Conservation (phyloP, 2,329 filamentous ascomycete genomes). For the Pseudogymnoascus sp. region DNA sequence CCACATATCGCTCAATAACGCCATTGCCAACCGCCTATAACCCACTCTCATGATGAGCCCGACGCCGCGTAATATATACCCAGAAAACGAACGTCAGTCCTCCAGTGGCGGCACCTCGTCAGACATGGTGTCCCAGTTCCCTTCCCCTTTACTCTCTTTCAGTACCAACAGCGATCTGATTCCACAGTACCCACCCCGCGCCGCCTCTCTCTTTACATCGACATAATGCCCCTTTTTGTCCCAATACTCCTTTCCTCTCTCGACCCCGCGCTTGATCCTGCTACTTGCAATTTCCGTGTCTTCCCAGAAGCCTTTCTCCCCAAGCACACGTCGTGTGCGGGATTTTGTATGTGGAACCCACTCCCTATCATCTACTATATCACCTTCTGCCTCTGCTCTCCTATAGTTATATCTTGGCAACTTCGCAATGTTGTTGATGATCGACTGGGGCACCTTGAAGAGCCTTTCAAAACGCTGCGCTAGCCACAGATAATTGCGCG, state of each 20-base stretch:
- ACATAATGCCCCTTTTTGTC: conserved; percentile 30
- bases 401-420: conserved; percentile 55
- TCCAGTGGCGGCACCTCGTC: conserved; percentile 23
- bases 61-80: neutral
- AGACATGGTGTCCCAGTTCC: conserved; percentile 28
- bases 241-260: conserved; percentile 19
- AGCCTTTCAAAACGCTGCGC: conserved; percentile 59
- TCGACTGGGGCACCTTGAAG: conserved; percentile 48
- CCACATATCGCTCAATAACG: neutral
- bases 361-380: conserved; percentile 42
- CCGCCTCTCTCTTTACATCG: conserved; percentile 36
- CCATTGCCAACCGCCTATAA: neutral
- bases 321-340: conserved; percentile 11
- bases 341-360: conserved; percentile 33
- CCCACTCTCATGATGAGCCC: neutral
- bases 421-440: conserved; percentile 47
- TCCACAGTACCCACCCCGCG: conserved; percentile 48
- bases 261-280: conserved; percentile 9
- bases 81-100: neutral
- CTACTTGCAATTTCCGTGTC: conserved; percentile 15
- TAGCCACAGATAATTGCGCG: conserved; percentile 50
- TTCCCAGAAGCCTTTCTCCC: conserved; percentile 25
- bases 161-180: conserved; percentile 44
- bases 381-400: conserved; percentile 49
- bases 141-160: conserved; percentile 27